A percentile compares a stretch with the other conserved stretches of the same genome.
phyloP scores from a whole-genome alignment of 768 basidiomycete genomes.

The Nidularia pulvinata region DNA sequence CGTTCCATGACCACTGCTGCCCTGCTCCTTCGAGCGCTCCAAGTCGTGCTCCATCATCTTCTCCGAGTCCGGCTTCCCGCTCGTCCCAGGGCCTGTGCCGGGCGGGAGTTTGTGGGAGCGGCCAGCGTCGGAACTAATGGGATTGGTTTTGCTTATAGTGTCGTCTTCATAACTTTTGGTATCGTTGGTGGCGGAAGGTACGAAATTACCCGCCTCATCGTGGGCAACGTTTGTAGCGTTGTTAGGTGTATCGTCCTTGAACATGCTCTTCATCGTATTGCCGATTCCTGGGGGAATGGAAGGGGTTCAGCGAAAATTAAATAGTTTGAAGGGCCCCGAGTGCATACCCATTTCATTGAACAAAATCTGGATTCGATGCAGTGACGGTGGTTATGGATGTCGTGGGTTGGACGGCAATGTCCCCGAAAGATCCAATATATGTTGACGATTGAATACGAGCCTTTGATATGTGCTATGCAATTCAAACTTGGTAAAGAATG shows the following conservation, averaged over 20 bases:
- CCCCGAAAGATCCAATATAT: too few species aligned
- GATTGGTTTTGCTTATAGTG: background rate
- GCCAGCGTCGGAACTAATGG: background rate
- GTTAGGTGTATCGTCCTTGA: slow-evolving; percentile 2
- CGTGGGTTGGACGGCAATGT: too few species aligned
- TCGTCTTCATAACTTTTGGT: background rate
- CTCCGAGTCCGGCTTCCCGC: slow-evolving; percentile 7
- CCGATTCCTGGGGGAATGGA: slow-evolving; percentile 5
- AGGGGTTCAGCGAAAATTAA: too few species aligned
- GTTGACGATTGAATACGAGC: too few species aligned
- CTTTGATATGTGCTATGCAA: too few species aligned
- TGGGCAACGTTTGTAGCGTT: too few species aligned
- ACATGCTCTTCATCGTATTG: slow-evolving; percentile 5
- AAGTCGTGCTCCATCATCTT: slow-evolving; percentile 6
- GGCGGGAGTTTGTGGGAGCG: slow-evolving; percentile 10
- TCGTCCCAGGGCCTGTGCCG: slow-evolving; percentile 15
- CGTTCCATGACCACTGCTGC: slow-evolving; percentile 13
- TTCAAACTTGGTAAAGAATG: too few species aligned
- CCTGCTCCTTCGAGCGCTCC: slow-evolving; percentile 1
- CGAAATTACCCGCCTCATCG: too few species aligned
- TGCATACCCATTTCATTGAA: too few species aligned
- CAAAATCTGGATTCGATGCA: too few species aligned
- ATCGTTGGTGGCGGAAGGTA: background rate
- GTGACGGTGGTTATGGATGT: too few species aligned
- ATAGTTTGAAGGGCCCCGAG: too few species aligned